Evolutionary conservation across 129 eudicot species (phyloP).

Genomic region (Flaveria linearis): DNA sequence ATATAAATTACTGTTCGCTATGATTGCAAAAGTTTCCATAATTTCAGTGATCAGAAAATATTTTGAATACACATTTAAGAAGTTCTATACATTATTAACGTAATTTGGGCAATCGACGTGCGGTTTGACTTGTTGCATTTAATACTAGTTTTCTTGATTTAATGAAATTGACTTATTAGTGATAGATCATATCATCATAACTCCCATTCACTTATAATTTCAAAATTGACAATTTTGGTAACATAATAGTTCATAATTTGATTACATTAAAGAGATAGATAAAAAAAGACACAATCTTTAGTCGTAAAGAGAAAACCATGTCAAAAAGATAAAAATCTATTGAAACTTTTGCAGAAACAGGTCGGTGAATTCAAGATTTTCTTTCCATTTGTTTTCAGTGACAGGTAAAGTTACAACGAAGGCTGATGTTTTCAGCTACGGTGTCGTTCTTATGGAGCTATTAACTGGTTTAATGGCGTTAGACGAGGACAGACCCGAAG

Average conservation of each 20-base stretch:
- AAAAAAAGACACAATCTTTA: neutral
- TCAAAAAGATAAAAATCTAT: neutral
- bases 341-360: neutral
- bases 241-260: neutral
- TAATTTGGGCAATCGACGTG: neutral
- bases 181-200: no score
- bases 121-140: neutral
- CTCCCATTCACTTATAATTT: neutral
- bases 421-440: constrained; percentile 91
- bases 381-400: constrained; percentile 45
- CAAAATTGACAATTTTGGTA: neutral
- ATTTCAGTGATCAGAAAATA: neutral
- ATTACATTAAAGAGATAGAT: neutral
- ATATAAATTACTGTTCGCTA: neutral
- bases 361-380: neutral
- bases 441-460: constrained; percentile 95
- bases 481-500: constrained; percentile 89
- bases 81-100: neutral
- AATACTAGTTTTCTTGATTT: neutral
- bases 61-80: neutral
- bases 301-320: neutral
- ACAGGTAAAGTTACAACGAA: constrained; percentile 95
- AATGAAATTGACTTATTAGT: neutral
- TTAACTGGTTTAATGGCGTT: constrained; percentile 92
- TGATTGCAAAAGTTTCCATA: neutral